A percentile compares a stretch with the other conserved stretches of the same genome.
phyloP scores from a whole-genome alignment of 2,329 filamentous ascomycete species.

The Sordariomycetes sp. region DNA sequence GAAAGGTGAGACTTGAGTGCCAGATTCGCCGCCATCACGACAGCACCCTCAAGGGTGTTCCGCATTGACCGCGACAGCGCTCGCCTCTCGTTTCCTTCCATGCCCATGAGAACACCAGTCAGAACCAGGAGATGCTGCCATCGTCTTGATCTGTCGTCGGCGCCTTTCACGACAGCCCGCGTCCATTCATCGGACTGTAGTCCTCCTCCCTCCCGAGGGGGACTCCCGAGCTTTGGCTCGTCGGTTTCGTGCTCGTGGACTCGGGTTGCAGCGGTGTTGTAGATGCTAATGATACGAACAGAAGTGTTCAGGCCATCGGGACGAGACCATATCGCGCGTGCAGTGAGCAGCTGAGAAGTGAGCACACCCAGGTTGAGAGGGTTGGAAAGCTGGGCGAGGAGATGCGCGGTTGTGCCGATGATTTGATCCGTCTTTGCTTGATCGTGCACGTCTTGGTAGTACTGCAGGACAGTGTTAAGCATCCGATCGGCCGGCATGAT shows the following conservation, averaged over 20 bases:
- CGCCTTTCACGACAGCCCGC: constrained; percentile 45
- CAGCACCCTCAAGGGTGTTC: constrained; percentile 59
- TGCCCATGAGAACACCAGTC: constrained; percentile 68
- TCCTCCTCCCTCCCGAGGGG: constrained; percentile 27
- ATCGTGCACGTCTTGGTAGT: constrained; percentile 45
- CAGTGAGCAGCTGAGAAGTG: constrained; percentile 61
- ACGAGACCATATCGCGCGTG: constrained; percentile 61
- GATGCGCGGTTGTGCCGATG: constrained; percentile 56
- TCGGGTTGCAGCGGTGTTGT: constrained; percentile 55
- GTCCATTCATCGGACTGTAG: constrained; percentile 44
- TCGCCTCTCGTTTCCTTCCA: constrained; percentile 54
- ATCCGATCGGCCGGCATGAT: constrained; percentile 59
- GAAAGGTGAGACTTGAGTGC: constrained; percentile 44
- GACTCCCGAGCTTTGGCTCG: constrained; percentile 14
- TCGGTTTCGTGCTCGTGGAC: constrained; percentile 35
- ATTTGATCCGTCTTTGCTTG: constrained; percentile 43
- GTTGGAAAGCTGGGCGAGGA: constrained; percentile 63
- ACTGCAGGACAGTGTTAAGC: constrained; percentile 55
- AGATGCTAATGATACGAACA: constrained; percentile 60
- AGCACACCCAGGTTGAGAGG: constrained; percentile 66
- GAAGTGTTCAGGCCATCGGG: constrained; percentile 52
- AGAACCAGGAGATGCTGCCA: constrained; percentile 84
- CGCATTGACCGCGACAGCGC: constrained; percentile 57
- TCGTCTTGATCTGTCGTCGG: constrained; percentile 50
- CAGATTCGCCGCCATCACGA: constrained; percentile 69